Percentiles rank a stretch among this genome's conserved stretches.
phyloP scores from a whole-genome alignment of 2,329 filamentous ascomycete genomes.

The Paracoccidioides lutzii region DNA sequence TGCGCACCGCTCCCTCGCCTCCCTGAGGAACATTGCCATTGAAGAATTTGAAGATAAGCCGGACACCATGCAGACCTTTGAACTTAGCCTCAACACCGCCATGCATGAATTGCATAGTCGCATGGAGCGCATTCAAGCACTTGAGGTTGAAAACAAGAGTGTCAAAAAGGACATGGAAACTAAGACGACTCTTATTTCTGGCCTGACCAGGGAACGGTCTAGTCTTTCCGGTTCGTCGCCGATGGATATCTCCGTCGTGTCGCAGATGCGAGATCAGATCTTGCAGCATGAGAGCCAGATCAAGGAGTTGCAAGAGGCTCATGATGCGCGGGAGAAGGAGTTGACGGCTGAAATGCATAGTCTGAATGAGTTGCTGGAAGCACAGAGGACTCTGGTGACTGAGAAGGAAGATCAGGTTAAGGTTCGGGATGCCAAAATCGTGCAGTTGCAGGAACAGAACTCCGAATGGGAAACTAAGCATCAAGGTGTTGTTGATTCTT shows the following conservation, averaged over 20 bases:
- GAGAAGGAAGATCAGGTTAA: conserved; percentile 22
- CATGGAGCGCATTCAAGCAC: conserved; percentile 76
- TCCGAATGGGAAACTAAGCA: conserved; percentile 65
- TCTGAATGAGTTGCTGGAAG: conserved; percentile 45
- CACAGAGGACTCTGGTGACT: conserved; percentile 14
- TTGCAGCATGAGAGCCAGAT: conserved; percentile 76
- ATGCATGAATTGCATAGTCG: conserved; percentile 83
- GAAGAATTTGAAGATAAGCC: conserved; percentile 75
- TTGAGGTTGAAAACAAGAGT: conserved; percentile 71
- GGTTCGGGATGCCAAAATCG: conserved; percentile 43
- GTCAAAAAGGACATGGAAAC: conserved; percentile 93
- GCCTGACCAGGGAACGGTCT: conserved; percentile 80
- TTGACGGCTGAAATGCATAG: conserved; percentile 57
- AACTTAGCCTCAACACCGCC: conserved; percentile 77
- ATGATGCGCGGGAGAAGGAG: conserved; percentile 62
- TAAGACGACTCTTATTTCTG: conserved; percentile 92
- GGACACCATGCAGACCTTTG: conserved; percentile 82
- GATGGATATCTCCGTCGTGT: conserved; percentile 83
- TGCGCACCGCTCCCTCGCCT: conserved; percentile 79
- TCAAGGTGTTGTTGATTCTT: conserved; percentile 51
- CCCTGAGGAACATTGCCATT: conserved; percentile 72
- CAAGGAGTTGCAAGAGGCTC: conserved; percentile 55
- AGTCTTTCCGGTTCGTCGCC: conserved; percentile 70
- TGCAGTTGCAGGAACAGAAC: conserved; percentile 58
- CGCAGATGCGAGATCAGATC: conserved; percentile 75